phyloP scores from a whole-genome alignment of 345 rosid species.

The Lenwebbia sp. region DNA sequence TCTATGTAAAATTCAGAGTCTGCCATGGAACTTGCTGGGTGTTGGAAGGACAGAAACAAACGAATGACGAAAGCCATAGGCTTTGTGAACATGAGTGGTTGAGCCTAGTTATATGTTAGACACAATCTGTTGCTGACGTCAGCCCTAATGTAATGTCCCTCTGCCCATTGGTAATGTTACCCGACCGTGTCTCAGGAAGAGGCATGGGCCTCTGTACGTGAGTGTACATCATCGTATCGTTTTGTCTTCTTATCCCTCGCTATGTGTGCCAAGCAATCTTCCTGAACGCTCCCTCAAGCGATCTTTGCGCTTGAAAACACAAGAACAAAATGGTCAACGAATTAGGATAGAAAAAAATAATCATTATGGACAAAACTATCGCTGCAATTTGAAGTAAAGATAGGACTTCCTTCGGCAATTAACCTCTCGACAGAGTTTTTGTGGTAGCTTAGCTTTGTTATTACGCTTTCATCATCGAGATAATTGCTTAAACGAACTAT shows the following conservation, averaged over 20 bases:
- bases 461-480: neutral
- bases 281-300: neutral
- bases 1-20: neutral
- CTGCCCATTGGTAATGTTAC: neutral
- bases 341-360: neutral
- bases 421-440: neutral
- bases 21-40: neutral
- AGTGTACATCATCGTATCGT: neutral
- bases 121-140: neutral
- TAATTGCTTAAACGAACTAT: neutral
- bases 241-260: neutral
- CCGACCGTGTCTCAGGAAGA: neutral
- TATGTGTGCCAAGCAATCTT: neutral
- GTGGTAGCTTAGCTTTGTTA: neutral
- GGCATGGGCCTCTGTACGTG: neutral
- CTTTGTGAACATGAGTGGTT: neutral
- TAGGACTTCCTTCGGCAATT: neutral
- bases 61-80: neutral
- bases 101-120: neutral
- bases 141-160: neutral
- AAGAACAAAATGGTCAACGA: neutral
- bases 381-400: neutral
- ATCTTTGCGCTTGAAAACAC: neutral
- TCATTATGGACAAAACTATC: neutral
- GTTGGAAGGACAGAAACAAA: neutral